These are phyloP conservation scores for Candida gorgasii DNA, from an alignment of 805 yeast species.

Conservation along the genomic window DNA sequence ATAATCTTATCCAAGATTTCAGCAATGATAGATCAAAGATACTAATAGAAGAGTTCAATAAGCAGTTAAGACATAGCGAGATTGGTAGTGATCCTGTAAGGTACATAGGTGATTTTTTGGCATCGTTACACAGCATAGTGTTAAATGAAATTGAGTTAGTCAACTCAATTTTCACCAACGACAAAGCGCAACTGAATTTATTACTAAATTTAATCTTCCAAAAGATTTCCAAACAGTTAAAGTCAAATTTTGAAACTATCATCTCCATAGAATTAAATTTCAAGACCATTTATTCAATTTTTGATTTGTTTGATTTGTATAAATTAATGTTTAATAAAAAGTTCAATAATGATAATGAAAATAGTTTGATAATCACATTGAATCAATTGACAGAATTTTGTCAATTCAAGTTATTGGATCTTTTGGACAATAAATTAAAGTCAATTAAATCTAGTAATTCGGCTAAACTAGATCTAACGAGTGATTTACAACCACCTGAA, in stretches of 20 bases:
- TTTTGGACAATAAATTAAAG: constrained; percentile 31
- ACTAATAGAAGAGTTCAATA: constrained; percentile 65
- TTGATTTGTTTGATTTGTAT: constrained; percentile 67
- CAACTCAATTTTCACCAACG: constrained; percentile 52
- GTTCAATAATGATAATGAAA: constrained; percentile 15
- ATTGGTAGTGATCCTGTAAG: constrained; percentile 62
- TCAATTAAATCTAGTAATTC: constrained; percentile 35
- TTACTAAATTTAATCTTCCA: constrained; percentile 53
- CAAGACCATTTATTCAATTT: constrained; percentile 55
- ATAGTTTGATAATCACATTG: constrained; percentile 23
- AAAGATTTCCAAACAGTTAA: constrained; percentile 59
- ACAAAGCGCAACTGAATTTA: constrained; percentile 19
- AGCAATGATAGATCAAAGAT: constrained; percentile 66
- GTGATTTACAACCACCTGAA: constrained; percentile 78
- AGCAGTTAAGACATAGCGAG: constrained; percentile 33
- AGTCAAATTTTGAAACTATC: constrained; percentile 65
- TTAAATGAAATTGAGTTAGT: constrained; percentile 86
- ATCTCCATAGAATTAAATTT: constrained; percentile 65
- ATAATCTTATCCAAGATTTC: constrained; percentile 61
- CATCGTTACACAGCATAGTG: constrained; percentile 80
- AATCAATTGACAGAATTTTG: constrained; percentile 24
- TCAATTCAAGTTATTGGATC: constrained; percentile 26
- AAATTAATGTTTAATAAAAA: constrained; percentile 62
- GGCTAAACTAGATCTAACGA: constrained; percentile 42
- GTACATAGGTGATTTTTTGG: constrained; percentile 83